phyloP scores from a whole-genome alignment of 768 basidiomycete genomes.

The Podaxis sp. region DNA sequence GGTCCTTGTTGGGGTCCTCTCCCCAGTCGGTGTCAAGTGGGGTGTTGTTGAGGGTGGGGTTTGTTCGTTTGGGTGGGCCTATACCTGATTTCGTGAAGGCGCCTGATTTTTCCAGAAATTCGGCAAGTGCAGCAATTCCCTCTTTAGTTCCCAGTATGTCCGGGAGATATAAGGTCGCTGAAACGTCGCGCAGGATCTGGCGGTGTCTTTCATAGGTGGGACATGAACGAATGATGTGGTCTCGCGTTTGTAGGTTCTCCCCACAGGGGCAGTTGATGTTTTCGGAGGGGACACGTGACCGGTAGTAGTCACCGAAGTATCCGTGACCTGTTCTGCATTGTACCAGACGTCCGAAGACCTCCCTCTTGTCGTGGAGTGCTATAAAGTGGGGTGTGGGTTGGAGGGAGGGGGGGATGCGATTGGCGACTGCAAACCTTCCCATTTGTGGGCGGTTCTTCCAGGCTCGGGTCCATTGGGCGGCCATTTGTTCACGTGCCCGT shows the following conservation, averaged over 20 bases:
- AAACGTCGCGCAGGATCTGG: conserved; percentile 16
- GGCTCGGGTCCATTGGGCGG: neutral
- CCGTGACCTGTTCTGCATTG: conserved; percentile 27
- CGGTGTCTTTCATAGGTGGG: conserved; percentile 19
- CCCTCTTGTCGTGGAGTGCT: neutral
- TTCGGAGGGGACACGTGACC: conserved; percentile 19
- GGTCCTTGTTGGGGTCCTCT: no score
- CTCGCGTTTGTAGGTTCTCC: conserved; percentile 21
- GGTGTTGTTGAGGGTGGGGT: no score
- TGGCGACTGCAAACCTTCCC: neutral
- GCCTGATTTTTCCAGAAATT: conserved; percentile 20
- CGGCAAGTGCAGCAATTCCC: conserved; percentile 23
- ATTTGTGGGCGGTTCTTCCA: neutral
- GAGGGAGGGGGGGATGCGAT: neutral
- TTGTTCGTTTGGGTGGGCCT: conserved; percentile 1
- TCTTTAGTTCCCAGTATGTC: conserved; percentile 23
- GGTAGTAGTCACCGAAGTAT: conserved; percentile 21
- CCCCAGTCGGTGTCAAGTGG: no score
- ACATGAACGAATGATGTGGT: conserved; percentile 26
- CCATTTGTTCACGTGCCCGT: neutral
- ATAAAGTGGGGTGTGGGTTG: neutral
- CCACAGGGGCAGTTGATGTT: conserved; percentile 26
- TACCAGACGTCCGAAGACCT: conserved; percentile 19
- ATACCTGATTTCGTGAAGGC: conserved; percentile 18
- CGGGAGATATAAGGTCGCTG: conserved; percentile 11